phyloP scores from a whole-genome alignment of 2,329 filamentous ascomycete species.

The Ceratocystis papillata region DNA sequence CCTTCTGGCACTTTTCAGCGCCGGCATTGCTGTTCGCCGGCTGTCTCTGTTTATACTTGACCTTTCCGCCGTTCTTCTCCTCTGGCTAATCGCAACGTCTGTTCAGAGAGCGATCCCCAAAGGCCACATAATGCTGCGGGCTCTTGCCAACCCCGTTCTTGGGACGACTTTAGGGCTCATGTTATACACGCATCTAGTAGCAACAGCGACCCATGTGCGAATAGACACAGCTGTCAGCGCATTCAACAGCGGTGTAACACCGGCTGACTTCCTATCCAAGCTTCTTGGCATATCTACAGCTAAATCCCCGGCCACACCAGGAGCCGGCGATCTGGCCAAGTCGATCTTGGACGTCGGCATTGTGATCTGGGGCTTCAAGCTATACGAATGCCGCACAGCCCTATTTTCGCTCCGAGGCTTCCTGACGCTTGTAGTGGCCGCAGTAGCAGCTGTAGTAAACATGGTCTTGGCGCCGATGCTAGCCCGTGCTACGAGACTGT shows the following conservation, averaged over 20 bases:
- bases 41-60: conserved; percentile 27
- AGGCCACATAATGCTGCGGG: too few relatives aligned
- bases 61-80: conserved; percentile 38
- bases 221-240: background rate
- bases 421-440: conserved; percentile 33
- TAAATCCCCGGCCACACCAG: conserved; percentile 27
- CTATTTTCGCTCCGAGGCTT: conserved; percentile 37
- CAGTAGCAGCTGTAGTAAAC: conserved; percentile 34
- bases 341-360: conserved; percentile 43
- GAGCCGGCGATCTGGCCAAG: conserved; percentile 40
- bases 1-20: background rate
- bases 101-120: background rate
- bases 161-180: conserved; percentile 1
- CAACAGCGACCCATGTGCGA: background rate
- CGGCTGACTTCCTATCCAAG: background rate
- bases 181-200: background rate
- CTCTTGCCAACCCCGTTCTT: conserved; percentile 8
- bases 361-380: conserved; percentile 44
- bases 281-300: background rate
- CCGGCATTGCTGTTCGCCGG: conserved; percentile 31
- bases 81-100: conserved; percentile 7
- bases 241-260: background rate
- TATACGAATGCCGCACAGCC: conserved; percentile 41
- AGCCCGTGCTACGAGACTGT: conserved; percentile 33
- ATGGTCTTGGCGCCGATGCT: conserved; percentile 34